Percentiles rank a stretch among this genome's conserved stretches.
These are phyloP conservation scores for Sextonia rubra DNA, from an alignment of 164 flowering plant genomes.

Conservation along the genomic window DNA sequence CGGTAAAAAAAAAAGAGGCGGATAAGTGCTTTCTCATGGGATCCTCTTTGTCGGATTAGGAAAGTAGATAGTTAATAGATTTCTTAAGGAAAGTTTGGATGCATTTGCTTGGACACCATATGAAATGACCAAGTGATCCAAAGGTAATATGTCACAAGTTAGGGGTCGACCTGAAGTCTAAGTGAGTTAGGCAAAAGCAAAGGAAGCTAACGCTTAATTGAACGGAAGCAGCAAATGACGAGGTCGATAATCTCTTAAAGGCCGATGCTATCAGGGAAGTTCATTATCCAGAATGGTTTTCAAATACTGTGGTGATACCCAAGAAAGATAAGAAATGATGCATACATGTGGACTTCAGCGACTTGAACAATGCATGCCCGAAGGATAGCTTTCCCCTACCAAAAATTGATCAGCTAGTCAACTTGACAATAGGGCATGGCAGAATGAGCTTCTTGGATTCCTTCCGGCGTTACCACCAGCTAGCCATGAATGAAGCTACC, in stretches of 20 bases:
- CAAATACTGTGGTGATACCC: too few relatives aligned
- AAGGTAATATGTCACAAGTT: too few relatives aligned
- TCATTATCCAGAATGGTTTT: too few relatives aligned
- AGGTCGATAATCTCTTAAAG: not conserved
- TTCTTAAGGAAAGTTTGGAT: too few relatives aligned
- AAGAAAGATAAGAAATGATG: not conserved
- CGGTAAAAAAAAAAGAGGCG: too few relatives aligned
- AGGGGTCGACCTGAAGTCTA: not conserved
- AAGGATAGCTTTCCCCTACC: slow-evolving; percentile 7
- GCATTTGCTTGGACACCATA: too few relatives aligned
- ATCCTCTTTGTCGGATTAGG: too few relatives aligned
- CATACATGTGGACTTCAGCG: not conserved
- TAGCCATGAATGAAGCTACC: not conserved
- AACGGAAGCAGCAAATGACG: not conserved
- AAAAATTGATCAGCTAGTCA: not conserved
- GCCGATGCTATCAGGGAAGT: not conserved
- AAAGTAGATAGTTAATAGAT: too few relatives aligned
- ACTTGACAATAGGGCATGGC: not conserved
- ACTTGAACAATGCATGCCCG: slow-evolving; percentile 12
- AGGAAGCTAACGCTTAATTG: not conserved
- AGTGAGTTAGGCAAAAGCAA: not conserved
- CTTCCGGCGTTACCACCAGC: not conserved
- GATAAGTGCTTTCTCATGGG: too few relatives aligned
- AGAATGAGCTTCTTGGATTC: slow-evolving; percentile 4
- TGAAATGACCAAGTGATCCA: too few relatives aligned